Percentiles rank a stretch among this genome's conserved stretches.
These are phyloP conservation scores for Ceratocystis variospora DNA, from an alignment of 2,329 filamentous ascomycete species.

Conservation along the genomic window DNA sequence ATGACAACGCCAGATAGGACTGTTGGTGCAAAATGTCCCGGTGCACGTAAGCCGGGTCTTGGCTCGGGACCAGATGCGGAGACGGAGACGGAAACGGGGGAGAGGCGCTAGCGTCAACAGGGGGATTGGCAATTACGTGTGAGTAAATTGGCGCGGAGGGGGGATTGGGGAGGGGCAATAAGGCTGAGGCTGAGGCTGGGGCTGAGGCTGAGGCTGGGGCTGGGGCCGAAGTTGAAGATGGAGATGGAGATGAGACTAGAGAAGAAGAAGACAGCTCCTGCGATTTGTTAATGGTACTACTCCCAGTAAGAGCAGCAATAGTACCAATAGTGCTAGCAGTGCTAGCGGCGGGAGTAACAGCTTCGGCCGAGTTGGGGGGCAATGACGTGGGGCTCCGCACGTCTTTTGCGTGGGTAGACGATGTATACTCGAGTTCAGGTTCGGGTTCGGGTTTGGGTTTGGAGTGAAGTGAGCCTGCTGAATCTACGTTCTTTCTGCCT, in stretches of 20 bases:
- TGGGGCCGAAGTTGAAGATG: not conserved
- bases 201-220: not conserved
- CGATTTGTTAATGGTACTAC: no score
- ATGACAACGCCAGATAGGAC: not conserved
- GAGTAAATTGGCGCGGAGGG: not conserved
- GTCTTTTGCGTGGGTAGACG: not conserved
- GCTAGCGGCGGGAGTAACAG: not conserved
- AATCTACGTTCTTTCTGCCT: not conserved
- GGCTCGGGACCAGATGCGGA: not conserved
- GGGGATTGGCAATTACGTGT: not conserved
- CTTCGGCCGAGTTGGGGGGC: constrained; percentile 11
- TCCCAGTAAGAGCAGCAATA: not conserved
- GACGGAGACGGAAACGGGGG: not conserved
- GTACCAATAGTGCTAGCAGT: not conserved
- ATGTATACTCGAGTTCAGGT: not conserved
- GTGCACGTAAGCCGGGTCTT: not conserved
- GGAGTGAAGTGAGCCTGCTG: not conserved
- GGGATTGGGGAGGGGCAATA: not conserved
- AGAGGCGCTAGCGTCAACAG: not conserved
- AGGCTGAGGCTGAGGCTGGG: not conserved
- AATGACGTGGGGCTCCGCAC: constrained; percentile 2
- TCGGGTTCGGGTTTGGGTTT: not conserved
- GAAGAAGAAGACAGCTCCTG: not conserved
- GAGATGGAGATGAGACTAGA: not conserved
- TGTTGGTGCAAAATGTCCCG: not conserved